Evolutionary conservation across 331 rosid genomes (phyloP), one percentile per base, ranked within the genome.

Genomic region (Erythrophleum ivorense): DNA sequence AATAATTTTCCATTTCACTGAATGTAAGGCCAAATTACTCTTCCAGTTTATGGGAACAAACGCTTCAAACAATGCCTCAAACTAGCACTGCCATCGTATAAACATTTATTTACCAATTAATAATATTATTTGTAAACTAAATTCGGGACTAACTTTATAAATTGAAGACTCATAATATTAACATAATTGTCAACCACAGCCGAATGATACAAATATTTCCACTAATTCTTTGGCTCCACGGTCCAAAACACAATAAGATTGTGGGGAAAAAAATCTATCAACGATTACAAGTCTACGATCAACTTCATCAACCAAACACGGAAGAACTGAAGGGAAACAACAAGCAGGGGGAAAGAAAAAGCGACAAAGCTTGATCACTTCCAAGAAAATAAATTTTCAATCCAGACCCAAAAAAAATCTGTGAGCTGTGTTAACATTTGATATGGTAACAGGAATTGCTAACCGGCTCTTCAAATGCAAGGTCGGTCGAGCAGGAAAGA

Each of bases 391-490:
- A 53, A 52, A 71, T 14, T 29, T 34, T 60, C 7, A 13, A 19
- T 24, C 10, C 40, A 3, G 16, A 60, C 67, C 16, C 0, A 8
- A 24, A 21, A 67, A 75, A 1, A 55, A 3, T 7, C 7, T 38
- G 45, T 8, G 78, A 66, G 77, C 9, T 31, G 16, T 11, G 52
- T 67, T 9, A 18, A n/a, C 34, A 67, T 40, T 66, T 33, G 21
- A 43, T 45, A 69, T 60, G 48, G 11, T 36, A 79, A 58, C 84
- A 58, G 65, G 84, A 81, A 67, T 6, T 68, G 84, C 76, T 3
- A 64, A 91, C 96, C 96, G 88, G 81, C 67, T 87, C 46, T 81
- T 90, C 64, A 77, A 81, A 70, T 84, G 89, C 34, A 89, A 82
- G 79, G 74, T 10, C 60, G 91, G 76, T 48, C 87, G 91, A 48